Conservation (phyloP, 2,329 filamentous ascomycete species). For the Elsinoe necatrix region DNA sequence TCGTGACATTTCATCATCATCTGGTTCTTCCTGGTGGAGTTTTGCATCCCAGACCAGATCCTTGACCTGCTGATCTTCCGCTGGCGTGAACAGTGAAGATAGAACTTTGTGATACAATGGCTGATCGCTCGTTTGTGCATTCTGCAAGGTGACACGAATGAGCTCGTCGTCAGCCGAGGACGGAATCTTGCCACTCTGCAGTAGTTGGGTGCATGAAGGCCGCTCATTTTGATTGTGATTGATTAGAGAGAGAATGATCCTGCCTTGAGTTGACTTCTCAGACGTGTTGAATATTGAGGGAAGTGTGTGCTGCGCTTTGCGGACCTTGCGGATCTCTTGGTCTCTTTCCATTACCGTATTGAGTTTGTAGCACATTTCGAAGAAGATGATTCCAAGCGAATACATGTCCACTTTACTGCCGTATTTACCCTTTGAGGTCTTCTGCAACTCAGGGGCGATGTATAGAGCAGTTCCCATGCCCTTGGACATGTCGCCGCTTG, state of each 20-base stretch:
- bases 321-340: constrained; percentile 58
- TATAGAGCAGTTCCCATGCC: constrained; percentile 76
- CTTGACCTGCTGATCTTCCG: constrained; percentile 66
- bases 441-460: constrained; percentile 83
- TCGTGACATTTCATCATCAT: constrained; percentile 20
- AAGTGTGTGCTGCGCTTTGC: constrained; percentile 58
- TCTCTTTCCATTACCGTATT: constrained; percentile 56
- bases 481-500: constrained; percentile 55
- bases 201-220: constrained; percentile 71
- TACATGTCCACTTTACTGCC: constrained; percentile 98
- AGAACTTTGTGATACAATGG: constrained; percentile 87
- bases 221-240: constrained; percentile 75
- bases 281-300: constrained; percentile 65
- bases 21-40: constrained; percentile 13
- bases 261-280: constrained; percentile 60
- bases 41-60: constrained; percentile 50
- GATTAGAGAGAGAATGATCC: constrained; percentile 71
- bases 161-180: constrained; percentile 90
- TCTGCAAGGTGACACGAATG: constrained; percentile 72
- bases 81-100: constrained; percentile 68
- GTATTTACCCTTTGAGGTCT: constrained; percentile 65
- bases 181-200: constrained; percentile 79
- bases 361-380: constrained; percentile 77
- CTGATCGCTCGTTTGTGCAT: constrained; percentile 71
- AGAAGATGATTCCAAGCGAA: constrained; percentile 93